phyloP scores from a whole-genome alignment of 1,284 basidiomycete genomes.

The Retiboletus fuscus region DNA sequence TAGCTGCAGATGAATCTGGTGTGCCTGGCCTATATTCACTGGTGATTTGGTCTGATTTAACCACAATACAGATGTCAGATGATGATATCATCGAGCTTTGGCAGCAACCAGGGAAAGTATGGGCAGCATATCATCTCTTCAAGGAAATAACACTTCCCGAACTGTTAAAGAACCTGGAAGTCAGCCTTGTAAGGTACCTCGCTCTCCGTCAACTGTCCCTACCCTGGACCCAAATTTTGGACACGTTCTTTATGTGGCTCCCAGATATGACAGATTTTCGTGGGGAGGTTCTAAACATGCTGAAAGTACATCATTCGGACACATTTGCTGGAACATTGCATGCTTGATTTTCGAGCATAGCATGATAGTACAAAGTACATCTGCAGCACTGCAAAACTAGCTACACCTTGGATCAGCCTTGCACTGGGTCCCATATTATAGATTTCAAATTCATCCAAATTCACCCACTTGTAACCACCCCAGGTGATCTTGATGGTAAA shows the following conservation, averaged over 20 bases:
- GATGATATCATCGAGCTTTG: background rate
- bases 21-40: background rate
- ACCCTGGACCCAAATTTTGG: background rate
- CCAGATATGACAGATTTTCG: background rate
- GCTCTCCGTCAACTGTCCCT: background rate
- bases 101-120: background rate
- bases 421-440: too few species aligned
- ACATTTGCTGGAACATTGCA: background rate
- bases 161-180: background rate
- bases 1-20: background rate
- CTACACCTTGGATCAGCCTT: too few species aligned
- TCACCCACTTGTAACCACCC: too few species aligned
- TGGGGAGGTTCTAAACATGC: background rate
- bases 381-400: too few species aligned
- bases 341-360: background rate
- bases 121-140: background rate
- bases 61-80: background rate
- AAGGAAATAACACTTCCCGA: background rate
- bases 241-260: background rate
- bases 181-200: background rate
- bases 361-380: too few species aligned
- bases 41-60: background rate
- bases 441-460: too few species aligned
- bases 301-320: background rate
- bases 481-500: too few species aligned